These are phyloP conservation scores for Gracilaria domingensis DNA, from an alignment of 23 red algal species.

Conservation along the genomic window DNA sequence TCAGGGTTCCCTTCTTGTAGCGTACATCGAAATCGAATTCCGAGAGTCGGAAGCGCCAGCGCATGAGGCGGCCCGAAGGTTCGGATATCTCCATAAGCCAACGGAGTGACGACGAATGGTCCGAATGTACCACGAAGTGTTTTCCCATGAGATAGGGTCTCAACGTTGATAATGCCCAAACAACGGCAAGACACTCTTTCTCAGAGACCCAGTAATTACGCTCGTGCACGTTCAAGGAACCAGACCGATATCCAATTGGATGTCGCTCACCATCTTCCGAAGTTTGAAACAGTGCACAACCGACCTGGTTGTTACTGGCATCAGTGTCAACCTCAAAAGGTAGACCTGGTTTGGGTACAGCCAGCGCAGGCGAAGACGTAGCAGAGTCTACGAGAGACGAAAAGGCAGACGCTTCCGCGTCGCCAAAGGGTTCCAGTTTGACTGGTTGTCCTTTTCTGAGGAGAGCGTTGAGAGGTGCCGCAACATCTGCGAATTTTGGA, in stretches of 20 bases:
- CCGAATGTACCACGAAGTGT: slow-evolving; percentile 1
- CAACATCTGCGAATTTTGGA: slow-evolving; percentile 21
- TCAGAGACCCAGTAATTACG: slow-evolving; percentile 1
- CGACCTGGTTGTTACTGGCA: neutral
- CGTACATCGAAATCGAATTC: too few species aligned
- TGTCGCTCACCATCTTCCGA: neutral
- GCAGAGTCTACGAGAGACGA: neutral
- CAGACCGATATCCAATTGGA: slow-evolving; percentile 27
- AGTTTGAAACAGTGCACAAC: slow-evolving; percentile 2
- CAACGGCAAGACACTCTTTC: slow-evolving; percentile 35
- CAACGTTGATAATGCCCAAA: slow-evolving; percentile 31
- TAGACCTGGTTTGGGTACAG: too few species aligned
- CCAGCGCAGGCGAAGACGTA: neutral
- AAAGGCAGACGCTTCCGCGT: slow-evolving; percentile 20
- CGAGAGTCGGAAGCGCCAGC: too few species aligned
- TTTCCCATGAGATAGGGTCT: slow-evolving; percentile 7
- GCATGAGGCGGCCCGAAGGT: too few species aligned
- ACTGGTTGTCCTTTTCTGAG: neutral
- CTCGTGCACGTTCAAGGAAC: neutral
- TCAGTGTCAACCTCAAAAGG: too few species aligned
- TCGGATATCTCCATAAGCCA: slow-evolving; percentile 8
- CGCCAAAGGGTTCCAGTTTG: neutral
- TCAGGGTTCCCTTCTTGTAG: too few species aligned
- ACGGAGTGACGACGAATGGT: slow-evolving; percentile 19
- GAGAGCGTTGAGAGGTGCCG: slow-evolving; percentile 11